Conservation (phyloP, 2,329 filamentous ascomycete species). For the Neoarthrinium moseri region DNA sequence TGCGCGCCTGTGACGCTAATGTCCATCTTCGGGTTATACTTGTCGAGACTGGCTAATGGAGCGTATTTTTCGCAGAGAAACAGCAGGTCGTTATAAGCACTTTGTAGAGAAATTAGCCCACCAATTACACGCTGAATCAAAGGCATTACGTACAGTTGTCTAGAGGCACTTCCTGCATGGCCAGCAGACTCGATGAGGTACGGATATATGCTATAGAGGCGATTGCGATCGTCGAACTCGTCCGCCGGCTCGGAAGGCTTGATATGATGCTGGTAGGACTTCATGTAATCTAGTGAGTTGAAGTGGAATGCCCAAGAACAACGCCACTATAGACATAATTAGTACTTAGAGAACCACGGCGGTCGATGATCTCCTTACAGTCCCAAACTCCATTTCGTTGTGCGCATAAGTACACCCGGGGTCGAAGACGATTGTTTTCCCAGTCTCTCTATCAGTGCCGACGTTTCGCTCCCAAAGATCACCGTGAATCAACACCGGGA, state of each 20-base stretch:
- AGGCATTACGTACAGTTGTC: slow-evolving; percentile 20
- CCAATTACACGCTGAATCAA: slow-evolving; percentile 14
- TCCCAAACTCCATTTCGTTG: slow-evolving; percentile 19
- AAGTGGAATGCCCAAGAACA: slow-evolving; percentile 18
- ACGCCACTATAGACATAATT: too few species aligned
- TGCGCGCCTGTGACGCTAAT: too few species aligned
- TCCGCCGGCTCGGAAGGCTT: slow-evolving; percentile 15
- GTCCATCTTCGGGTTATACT: too few species aligned
- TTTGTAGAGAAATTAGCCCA: slow-evolving; percentile 29
- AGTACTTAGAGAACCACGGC: too few species aligned
- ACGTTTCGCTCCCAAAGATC: neutral
- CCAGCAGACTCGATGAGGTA: slow-evolving; percentile 19
- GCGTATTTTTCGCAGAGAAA: slow-evolving; percentile 34
- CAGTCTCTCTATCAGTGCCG: slow-evolving; percentile 11
- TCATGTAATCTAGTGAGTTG: slow-evolving; percentile 13
- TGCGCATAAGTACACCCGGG: slow-evolving; percentile 15
- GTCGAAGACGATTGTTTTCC: slow-evolving; percentile 13
- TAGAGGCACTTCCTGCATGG: slow-evolving; percentile 20
- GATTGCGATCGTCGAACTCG: slow-evolving; percentile 19
- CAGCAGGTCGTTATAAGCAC: slow-evolving; percentile 36
- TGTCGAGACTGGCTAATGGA: too few species aligned
- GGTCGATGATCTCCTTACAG: slow-evolving; percentile 13
- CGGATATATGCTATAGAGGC: slow-evolving; percentile 17
- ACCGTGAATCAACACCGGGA: neutral
- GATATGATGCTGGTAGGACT: slow-evolving; percentile 11